Conservation (phyloP, 2,329 filamentous ascomycete genomes). For the Pyrenophora teres region DNA sequence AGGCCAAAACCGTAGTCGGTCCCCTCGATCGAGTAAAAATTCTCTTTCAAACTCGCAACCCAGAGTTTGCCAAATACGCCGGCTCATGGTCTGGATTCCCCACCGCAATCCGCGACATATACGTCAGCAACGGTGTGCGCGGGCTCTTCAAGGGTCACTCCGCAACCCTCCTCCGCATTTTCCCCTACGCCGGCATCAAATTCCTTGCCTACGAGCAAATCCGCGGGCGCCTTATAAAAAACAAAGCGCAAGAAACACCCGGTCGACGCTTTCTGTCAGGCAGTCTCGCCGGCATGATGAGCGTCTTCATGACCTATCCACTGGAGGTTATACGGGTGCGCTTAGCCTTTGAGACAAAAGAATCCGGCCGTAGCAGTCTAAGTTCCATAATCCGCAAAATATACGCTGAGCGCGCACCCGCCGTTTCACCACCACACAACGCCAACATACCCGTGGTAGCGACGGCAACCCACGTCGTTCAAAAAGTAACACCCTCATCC, state of each 20-base stretch:
- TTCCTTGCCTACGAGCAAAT: conserved; percentile 98
- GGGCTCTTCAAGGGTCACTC: conserved; percentile 94
- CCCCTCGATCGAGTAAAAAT: conserved; percentile 98
- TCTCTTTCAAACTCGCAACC: conserved; percentile 93
- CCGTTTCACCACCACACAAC: conserved; percentile 28
- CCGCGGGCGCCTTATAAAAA: conserved; percentile 74
- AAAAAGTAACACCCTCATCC: conserved; percentile 62
- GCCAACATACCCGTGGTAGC: conserved; percentile 50
- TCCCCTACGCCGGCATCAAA: conserved; percentile 97
- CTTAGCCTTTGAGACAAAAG: conserved; percentile 90
- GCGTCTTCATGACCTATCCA: conserved; percentile 95
- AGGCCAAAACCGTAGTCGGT: conserved; percentile 95
- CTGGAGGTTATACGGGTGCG: conserved; percentile 91
- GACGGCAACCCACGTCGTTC: conserved; percentile 51
- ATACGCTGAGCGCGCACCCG: conserved; percentile 71
- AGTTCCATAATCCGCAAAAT: conserved; percentile 81
- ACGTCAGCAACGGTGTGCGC: conserved; percentile 69
- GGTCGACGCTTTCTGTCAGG: conserved; percentile 75
- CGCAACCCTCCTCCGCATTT: conserved; percentile 89
- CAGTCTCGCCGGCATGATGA: conserved; percentile 79
- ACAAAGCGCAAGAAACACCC: conserved; percentile 75
- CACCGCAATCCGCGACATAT: conserved; percentile 84
- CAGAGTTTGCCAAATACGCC: conserved; percentile 90
- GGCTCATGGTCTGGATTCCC: conserved; percentile 84
- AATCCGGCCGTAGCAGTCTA: conserved; percentile 70